Conservation (phyloP, 164 flowering plant species). For the Malania oleifera region DNA sequence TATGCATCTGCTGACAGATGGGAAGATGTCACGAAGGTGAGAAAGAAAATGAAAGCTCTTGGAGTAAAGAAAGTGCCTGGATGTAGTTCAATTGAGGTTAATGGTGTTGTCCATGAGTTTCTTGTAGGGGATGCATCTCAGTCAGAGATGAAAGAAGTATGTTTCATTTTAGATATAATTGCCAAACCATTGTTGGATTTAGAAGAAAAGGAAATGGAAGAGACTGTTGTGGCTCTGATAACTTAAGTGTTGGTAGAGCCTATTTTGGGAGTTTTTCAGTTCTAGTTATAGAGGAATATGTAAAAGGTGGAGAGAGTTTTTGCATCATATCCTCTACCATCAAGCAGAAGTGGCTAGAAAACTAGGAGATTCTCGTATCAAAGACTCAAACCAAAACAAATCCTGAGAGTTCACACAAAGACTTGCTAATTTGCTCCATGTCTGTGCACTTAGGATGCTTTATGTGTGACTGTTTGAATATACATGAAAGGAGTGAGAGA, state of each 20-base stretch:
- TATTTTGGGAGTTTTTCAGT: too few relatives aligned
- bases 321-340: too few relatives aligned
- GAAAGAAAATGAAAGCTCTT: conserved; percentile 56
- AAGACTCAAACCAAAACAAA: too few relatives aligned
- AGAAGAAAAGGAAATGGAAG: conserved; percentile 15
- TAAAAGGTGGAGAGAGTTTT: too few relatives aligned
- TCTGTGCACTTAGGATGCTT: too few relatives aligned
- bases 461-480: too few relatives aligned
- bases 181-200: conserved; percentile 17
- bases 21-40: conserved; percentile 61
- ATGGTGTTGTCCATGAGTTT: conserved; percentile 53
- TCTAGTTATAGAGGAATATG: too few relatives aligned
- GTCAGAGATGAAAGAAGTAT: conserved; percentile 25
- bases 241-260: conserved; percentile 2
- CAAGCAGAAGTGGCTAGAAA: too few relatives aligned
- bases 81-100: conserved; percentile 66
- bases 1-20: conserved; percentile 75
- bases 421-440: too few relatives aligned
- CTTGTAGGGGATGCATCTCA: conserved; percentile 43
- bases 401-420: too few relatives aligned
- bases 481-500: too few relatives aligned
- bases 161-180: conserved; percentile 25
- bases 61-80: conserved; percentile 64
- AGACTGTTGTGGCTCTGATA: conserved; percentile 1
- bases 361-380: too few relatives aligned